These are phyloP conservation scores for Xylaria sp. DNA, from an alignment of 495 filamentous ascomycete genomes.

Conservation along the genomic window DNA sequence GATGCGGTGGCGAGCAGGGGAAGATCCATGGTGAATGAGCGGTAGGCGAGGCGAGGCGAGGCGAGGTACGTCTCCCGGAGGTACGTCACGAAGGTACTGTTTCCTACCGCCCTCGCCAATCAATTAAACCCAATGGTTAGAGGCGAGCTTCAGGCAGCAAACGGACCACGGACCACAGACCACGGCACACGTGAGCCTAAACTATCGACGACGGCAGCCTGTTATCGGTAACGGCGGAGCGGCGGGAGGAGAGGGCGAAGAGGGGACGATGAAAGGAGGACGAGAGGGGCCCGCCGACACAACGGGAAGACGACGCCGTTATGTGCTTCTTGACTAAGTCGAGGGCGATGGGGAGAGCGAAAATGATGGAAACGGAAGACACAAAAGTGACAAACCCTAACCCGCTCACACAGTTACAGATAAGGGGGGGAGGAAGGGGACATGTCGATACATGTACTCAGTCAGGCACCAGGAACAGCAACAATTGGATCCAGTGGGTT, in stretches of 20 bases:
- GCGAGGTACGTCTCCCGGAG: constrained; percentile 24
- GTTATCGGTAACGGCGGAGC: neutral
- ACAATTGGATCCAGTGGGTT: neutral
- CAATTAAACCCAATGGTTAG: constrained; percentile 26
- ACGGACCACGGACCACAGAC: constrained; percentile 36
- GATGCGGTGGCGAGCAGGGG: constrained; percentile 23
- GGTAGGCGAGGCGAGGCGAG: constrained; percentile 13
- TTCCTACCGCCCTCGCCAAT: constrained; percentile 26
- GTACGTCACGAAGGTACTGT: constrained; percentile 16
- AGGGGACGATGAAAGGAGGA: no score
- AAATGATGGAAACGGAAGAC: neutral
- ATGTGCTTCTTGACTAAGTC: neutral
- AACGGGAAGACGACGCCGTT: neutral
- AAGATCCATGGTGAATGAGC: constrained; percentile 36
- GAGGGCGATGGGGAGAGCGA: neutral
- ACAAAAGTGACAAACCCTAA: neutral
- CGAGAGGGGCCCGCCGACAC: neutral
- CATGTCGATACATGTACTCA: constrained; percentile 19
- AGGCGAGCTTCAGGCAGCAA: constrained; percentile 33
- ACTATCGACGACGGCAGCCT: neutral
- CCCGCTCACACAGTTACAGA: neutral
- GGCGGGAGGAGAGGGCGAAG: neutral
- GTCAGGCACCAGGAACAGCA: neutral
- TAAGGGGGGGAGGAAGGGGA: neutral
- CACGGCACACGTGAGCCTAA: neutral